phyloP scores from a whole-genome alignment of 495 filamentous ascomycete genomes.

The Penicillium turbatum region DNA sequence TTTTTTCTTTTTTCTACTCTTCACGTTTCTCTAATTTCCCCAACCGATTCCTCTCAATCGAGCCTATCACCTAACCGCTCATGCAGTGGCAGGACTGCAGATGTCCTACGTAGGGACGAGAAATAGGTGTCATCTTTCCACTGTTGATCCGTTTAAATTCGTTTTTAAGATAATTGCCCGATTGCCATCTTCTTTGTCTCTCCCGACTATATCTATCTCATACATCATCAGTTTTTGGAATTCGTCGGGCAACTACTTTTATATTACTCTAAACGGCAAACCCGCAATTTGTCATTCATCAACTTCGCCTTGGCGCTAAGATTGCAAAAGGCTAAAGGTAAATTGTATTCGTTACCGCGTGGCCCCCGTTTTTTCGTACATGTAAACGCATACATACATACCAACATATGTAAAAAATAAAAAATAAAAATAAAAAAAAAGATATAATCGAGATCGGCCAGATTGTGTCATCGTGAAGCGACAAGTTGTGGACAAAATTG shows the following conservation, averaged over 20 bases:
- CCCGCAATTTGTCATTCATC: slow-evolving; percentile 21
- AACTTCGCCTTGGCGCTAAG: slow-evolving; percentile 1
- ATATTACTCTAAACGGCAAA: not conserved
- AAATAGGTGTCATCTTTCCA: not conserved
- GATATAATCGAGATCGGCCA: slow-evolving; percentile 8
- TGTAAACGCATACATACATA: not conserved
- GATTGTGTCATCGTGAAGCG: slow-evolving; percentile 20
- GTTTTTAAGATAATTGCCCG: too few relatives aligned
- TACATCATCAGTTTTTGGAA: not conserved
- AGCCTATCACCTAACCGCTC: slow-evolving; percentile 16
- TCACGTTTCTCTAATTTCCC: slow-evolving; percentile 20
- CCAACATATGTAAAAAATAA: slow-evolving; percentile 10
- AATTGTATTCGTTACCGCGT: slow-evolving; percentile 5
- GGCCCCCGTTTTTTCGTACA: slow-evolving; percentile 8
- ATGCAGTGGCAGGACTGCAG: slow-evolving; percentile 22
- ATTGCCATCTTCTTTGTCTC: not conserved
- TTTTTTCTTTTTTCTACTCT: slow-evolving; percentile 9
- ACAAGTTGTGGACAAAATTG: not conserved
- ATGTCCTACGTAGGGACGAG: not conserved
- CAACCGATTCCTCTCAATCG: slow-evolving; percentile 6
- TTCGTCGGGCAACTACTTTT: not conserved
- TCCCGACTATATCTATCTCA: not conserved
- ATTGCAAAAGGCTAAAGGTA: slow-evolving; percentile 10
- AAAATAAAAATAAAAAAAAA: slow-evolving; percentile 15
- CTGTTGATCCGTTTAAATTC: too few relatives aligned